phyloP scores from a whole-genome alignment of 768 basidiomycete species.

The Mycena sanguinolenta region DNA sequence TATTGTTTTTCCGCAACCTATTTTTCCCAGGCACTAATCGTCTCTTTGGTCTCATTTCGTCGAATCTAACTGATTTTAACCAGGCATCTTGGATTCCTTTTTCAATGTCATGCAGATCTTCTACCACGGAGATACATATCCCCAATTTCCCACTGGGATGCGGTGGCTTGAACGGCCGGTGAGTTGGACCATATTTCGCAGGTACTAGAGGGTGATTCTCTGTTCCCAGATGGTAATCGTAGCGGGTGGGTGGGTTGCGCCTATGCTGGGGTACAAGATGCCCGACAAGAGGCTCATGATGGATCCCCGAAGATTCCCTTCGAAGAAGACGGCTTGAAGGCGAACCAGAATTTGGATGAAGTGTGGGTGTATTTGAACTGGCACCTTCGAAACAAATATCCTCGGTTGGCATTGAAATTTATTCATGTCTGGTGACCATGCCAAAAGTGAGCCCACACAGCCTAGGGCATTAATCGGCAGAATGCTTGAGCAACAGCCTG shows the following conservation, averaged over 20 bases:
- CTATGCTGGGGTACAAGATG: slow-evolving; percentile 5
- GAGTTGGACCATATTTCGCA: neutral
- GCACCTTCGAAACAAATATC: too few relatives aligned
- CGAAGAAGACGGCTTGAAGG: slow-evolving; percentile 5
- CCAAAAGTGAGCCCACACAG: too few relatives aligned
- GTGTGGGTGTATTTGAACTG: too few relatives aligned
- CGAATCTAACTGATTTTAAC: neutral
- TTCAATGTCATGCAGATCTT: slow-evolving; percentile 22
- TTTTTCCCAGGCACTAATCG: neutral
- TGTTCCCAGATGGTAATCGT: slow-evolving; percentile 9
- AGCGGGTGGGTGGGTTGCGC: slow-evolving; percentile 8
- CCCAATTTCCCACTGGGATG: slow-evolving; percentile 2
- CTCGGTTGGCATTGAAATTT: too few relatives aligned
- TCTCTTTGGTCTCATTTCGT: neutral
- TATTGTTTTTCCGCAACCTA: slow-evolving; percentile 19
- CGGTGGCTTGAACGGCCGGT: slow-evolving; percentile 12
- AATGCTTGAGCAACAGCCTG: too few relatives aligned
- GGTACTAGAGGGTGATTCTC: too few relatives aligned
- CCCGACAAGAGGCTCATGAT: slow-evolving; percentile 12
- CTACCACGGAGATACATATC: slow-evolving; percentile 17
- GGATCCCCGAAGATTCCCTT: slow-evolving; percentile 2
- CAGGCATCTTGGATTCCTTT: too few relatives aligned
- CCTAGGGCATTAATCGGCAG: too few relatives aligned
- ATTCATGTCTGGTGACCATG: too few relatives aligned
- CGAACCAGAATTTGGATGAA: too few relatives aligned